phyloP scores from a whole-genome alignment of 2,329 filamentous ascomycete species.

The Lasiodiplodia gonubiensis region DNA sequence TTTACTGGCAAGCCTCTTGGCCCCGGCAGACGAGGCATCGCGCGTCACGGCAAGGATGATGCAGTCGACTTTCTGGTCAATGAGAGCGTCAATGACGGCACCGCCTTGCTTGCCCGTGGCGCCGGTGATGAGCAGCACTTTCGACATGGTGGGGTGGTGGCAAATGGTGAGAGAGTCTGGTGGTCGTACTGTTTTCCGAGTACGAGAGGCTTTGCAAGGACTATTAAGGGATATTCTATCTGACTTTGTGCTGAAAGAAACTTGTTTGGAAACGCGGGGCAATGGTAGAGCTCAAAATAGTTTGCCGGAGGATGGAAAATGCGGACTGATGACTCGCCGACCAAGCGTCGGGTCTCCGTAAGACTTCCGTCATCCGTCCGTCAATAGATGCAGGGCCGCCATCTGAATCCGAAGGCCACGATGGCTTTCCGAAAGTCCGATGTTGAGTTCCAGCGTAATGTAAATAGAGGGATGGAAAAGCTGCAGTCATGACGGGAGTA shows the following conservation, averaged over 20 bases:
- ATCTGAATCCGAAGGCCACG: not conserved
- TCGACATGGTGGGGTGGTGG: slow-evolving; percentile 37
- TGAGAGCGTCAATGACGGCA: slow-evolving; percentile 50
- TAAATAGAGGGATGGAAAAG: not conserved
- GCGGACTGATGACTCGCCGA: not conserved
- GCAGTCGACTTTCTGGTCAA: slow-evolving; percentile 44
- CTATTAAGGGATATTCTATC: slow-evolving; percentile 3
- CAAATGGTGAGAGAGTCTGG: not conserved
- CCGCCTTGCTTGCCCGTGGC: slow-evolving; percentile 56
- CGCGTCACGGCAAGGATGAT: slow-evolving; percentile 67
- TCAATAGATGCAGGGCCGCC: not conserved
- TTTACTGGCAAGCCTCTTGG: slow-evolving; percentile 55
- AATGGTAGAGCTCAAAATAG: not conserved
- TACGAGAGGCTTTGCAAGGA: not conserved
- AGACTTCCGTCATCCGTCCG: not conserved
- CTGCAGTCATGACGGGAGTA: not conserved
- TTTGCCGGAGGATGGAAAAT: not conserved
- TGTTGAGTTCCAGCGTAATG: not conserved
- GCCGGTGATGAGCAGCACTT: slow-evolving; percentile 52
- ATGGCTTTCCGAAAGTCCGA: not conserved
- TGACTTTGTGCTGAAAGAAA: not conserved
- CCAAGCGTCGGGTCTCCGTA: slow-evolving; percentile 20
- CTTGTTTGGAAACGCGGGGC: too few species aligned
- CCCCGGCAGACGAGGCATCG: slow-evolving; percentile 57
- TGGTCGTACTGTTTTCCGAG: not conserved